Evolutionary conservation across 139 green algal genomes (phyloP), one percentile per base, ranked within the genome.

Genomic region (Picochlorum sp.): DNA sequence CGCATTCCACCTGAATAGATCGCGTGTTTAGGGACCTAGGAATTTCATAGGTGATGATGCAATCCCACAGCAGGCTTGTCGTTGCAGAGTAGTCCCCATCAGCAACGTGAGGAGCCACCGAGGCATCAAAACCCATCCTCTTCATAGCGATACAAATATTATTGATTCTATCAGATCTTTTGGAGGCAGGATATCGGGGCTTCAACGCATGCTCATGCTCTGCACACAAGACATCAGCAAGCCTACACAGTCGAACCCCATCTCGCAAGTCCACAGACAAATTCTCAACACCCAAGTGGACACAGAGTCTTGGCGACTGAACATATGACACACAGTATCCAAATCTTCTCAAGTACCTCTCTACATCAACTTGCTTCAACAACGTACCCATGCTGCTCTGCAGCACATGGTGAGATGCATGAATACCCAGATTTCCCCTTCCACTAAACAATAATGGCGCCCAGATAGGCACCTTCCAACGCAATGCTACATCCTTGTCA

Each of bases 201-300:
- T 28, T 24, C 13, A 59, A 44, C 37, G 83, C 52, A 15, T 71
- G 31, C n/a, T 24, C 57, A 24, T 14, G 45, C 57, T 15, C 13
- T 10, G 55, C 3, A 41, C 2, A 34, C 6, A 18, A 50, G 23
- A 77, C 81, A 61, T 90, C 80, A 16, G 77, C 75, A 20, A 91
- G 76, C 64, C 79, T 82, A 62, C 78, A 79, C 16, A 93, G 72
- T 20, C 83, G 63, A 54, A 92, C 49, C 3, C 87, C 87, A 66
- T 84, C 77, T 0, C 85, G 60, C 45, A 95, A 75, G 72, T 95
- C 88, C 1, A 79, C 63, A 2, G 73, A 73, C 26, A 95, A 62
- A 66, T 73, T 83, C 21, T 15, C 23, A 14, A 92, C 60, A 7
- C 54, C 31, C 59, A 86, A 89, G 50, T 83, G 71, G 57, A 81